Base-by-base conservation (phyloP, 164 flowering plant species). In the Taxillus chinensis region DNA sequence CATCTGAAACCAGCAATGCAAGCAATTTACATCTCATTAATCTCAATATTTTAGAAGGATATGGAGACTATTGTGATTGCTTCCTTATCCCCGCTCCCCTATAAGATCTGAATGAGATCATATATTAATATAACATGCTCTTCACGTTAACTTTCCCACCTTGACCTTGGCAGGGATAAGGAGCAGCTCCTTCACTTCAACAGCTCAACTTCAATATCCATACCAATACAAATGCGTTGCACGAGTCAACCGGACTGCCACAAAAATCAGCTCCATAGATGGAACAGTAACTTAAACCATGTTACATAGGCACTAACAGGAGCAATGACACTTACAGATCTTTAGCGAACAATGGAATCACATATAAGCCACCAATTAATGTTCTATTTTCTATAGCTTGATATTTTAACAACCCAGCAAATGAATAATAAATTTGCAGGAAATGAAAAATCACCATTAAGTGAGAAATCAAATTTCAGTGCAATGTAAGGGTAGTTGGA, bases 221-320 rank as follows among this genome's bases (percentile, higher is more conserved):
- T 40, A 78, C 64, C 65, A 64, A 59, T 51, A 62, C 63, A 74
- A 62, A 75, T 68, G 75, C 79, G 27, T 73, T 68, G 72, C 68
- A 59, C 71, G 86, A 86, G 93, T 91, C 92, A 69, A 82, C 81
- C 90, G 79, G 96, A 90, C 96, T 91, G 97, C 96, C 80, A 77
- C 62, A 60, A 74, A 49, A 75, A 87, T 90, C 90, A 88, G 86
- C 89, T 83, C 76, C 90, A 74, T 73, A 79, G 83, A 75, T 53
- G 83, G 86, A 97, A 87, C 71, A 39, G 11, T 65, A 52, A 64
- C 62, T 74, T 67, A 74, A 73, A 78, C 73, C 49, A 71, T 78
- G 77, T 70, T 79, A 72, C 83, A 66, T 68, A 68, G 79, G 76
- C 80, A 75, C 80, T 61, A 68, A 55, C 55, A 73, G 73, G 78